phyloP scores from a whole-genome alignment of 306 rosid species.

The Inga oerstediana region DNA sequence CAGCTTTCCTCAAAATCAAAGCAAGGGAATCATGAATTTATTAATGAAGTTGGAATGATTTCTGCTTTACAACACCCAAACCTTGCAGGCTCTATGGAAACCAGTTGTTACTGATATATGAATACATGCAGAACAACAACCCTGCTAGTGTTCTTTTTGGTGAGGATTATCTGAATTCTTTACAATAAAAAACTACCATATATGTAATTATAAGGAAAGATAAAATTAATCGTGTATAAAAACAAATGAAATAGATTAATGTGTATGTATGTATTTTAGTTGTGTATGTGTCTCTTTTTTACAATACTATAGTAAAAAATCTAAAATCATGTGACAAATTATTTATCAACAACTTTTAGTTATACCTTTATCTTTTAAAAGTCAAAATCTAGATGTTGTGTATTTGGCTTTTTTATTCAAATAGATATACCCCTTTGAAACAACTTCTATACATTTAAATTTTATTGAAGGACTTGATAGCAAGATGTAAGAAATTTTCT shows the following conservation, averaged over 20 bases:
- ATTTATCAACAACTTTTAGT: no score
- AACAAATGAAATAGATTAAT: no score
- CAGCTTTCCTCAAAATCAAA: conserved; percentile 29
- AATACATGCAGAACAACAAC: background rate
- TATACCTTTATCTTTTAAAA: no score
- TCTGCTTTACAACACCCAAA: background rate
- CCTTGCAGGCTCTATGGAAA: background rate
- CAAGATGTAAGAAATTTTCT: no score
- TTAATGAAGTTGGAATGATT: conserved; percentile 49
- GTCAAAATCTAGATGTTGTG: background rate
- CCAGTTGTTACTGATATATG: background rate
- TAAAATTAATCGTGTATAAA: no score
- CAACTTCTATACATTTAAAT: background rate
- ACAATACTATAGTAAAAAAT: no score
- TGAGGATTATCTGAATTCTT: background rate
- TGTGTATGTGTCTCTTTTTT: no score
- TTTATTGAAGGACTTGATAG: no score
- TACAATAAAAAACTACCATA: no score
- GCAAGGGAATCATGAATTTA: conserved; percentile 75
- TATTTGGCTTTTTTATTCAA: background rate
- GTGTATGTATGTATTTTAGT: no score
- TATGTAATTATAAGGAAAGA: no score
- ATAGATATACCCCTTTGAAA: background rate
- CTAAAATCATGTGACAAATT: no score
- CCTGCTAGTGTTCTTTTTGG: background rate